Conservation (phyloP, 2,329 filamentous ascomycete species). For the Cordyceps fumosorosea region DNA sequence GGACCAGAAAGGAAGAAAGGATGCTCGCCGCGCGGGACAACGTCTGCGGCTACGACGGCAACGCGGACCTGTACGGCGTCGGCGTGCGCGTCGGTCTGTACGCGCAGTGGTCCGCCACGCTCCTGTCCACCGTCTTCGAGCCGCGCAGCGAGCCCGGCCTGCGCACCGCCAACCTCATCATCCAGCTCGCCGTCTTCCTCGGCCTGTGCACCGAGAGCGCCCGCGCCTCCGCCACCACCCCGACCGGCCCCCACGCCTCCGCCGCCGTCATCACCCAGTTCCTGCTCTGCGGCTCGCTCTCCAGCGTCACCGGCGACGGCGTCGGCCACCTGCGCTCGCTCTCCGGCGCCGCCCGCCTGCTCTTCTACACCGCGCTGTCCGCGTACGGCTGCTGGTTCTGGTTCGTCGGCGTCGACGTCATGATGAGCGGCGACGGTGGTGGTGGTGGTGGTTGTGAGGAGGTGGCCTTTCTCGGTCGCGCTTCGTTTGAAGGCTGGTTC, state of each 20-base stretch:
- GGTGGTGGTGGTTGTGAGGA: constrained; percentile 1
- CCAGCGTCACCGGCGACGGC: constrained; percentile 21
- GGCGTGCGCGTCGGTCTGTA: constrained; percentile 23
- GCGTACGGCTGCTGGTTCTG: constrained; percentile 22
- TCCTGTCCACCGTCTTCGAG: constrained; percentile 20
- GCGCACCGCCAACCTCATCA: constrained; percentile 25
- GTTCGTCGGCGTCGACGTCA: constrained; percentile 18
- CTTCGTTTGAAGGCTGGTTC: constrained; percentile 17
- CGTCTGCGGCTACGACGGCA: constrained; percentile 13
- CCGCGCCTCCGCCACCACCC: constrained; percentile 1
- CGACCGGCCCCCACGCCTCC: constrained; percentile 12
- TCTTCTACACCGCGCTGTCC: constrained; percentile 19
- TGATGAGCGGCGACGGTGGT: constrained; percentile 14
- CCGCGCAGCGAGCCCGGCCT: constrained; percentile 17
- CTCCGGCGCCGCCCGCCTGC: constrained; percentile 18
- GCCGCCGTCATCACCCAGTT: constrained; percentile 21
- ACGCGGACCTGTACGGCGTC: constrained; percentile 23
- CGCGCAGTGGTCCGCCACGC: constrained; percentile 20
- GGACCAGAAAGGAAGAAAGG: neutral
- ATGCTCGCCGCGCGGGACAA: neutral
- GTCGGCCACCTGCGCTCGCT: constrained; percentile 17
- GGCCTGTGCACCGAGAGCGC: constrained; percentile 22
- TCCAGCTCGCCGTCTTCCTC: constrained; percentile 22
- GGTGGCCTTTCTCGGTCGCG: constrained; percentile 17
- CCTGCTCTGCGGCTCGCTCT: constrained; percentile 21